Evolutionary conservation across 148 eudicot genomes (phyloP), one percentile per base, ranked within the genome.

Genomic region (Nyssa sinensis): DNA sequence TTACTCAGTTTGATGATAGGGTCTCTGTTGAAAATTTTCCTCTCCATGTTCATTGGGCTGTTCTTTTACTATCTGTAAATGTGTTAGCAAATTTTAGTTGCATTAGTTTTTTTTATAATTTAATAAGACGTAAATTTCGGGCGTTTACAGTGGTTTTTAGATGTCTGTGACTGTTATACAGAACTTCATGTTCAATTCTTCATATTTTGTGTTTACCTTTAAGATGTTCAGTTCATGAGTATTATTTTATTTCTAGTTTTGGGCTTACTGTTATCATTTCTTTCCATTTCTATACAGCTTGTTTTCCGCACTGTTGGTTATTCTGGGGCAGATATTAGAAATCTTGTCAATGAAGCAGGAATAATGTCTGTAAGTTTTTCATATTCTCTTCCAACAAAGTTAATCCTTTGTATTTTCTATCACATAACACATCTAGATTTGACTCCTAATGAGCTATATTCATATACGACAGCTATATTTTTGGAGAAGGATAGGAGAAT

Each of bases 251-350:
- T 51, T 28, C 29, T 64, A 10, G 16, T 2, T 65, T 55, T 37
- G 44, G 47, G 53, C 67, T 66, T 28, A 27, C 16, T 74, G 35
- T 62, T 75, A 24, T 65, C 35, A 3, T 67, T 35, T 70, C 34
- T 72, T 51, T 32, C 44, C 44, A 49, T 16, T 79, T 55, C n/a
- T n/a, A n/a, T 74, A 69, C 93, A 94, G 98, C 88, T 94, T 80
- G 98, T 94, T 70, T 94, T 91, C 70, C 93, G 97, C 80, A 94
- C 98, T 25, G 94, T 89, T 78, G 98, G 98, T 49, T 94, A 89
- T 80, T 94, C 98, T 29, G 98, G 98, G 57, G 97, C 98, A 53
- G 98, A 94, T 80, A 89, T 94, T 60, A 87, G 94, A 81, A 94
- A 90, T 82, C 91, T 94, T 80, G 94, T 94, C 78, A 94, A 94